Conservation (phyloP, 2,329 filamentous ascomycete genomes). For the Alternaria arborescens region DNA sequence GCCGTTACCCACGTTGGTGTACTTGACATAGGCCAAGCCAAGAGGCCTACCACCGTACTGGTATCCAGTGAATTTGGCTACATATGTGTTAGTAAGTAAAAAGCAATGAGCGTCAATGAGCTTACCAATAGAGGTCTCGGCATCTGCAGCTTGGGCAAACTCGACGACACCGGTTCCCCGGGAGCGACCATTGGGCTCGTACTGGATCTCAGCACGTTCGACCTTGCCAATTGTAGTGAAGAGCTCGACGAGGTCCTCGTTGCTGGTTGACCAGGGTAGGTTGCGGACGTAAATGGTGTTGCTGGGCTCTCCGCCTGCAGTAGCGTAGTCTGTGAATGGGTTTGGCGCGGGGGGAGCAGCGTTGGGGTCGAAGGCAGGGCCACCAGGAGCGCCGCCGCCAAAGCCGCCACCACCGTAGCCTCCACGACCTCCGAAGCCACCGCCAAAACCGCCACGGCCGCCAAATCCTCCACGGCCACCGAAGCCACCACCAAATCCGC, state of each 20-base stretch:
- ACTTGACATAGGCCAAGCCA: slow-evolving; percentile 92
- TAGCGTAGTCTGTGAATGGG: slow-evolving; percentile 92
- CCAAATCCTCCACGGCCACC: slow-evolving; percentile 54
- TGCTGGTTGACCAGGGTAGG: slow-evolving; percentile 98
- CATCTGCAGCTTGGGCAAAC: slow-evolving; percentile 83
- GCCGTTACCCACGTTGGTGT: slow-evolving; percentile 71
- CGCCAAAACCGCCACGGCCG: slow-evolving; percentile 63
- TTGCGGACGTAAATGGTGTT: slow-evolving; percentile 95
- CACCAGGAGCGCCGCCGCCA: slow-evolving; percentile 51
- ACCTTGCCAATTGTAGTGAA: slow-evolving; percentile 99
- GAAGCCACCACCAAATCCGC: slow-evolving; percentile 38
- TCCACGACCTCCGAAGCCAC: slow-evolving; percentile 58
- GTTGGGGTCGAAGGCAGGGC: slow-evolving; percentile 58
- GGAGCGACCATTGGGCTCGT: slow-evolving; percentile 94
- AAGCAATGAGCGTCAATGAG: background rate
- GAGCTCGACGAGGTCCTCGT: slow-evolving; percentile 94
- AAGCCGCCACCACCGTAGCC: slow-evolving; percentile 43
- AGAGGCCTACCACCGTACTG: slow-evolving; percentile 96
- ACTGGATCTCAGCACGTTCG: slow-evolving; percentile 98
- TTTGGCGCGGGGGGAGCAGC: slow-evolving; percentile 71
- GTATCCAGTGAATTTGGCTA: slow-evolving; percentile 95
- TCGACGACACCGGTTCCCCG: slow-evolving; percentile 96
- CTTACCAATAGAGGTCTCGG: slow-evolving; percentile 85
- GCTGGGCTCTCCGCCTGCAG: slow-evolving; percentile 82
- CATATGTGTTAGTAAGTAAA: slow-evolving; percentile 34